phyloP scores from a whole-genome alignment of 1,284 basidiomycete genomes.

The Mycena sp. region DNA sequence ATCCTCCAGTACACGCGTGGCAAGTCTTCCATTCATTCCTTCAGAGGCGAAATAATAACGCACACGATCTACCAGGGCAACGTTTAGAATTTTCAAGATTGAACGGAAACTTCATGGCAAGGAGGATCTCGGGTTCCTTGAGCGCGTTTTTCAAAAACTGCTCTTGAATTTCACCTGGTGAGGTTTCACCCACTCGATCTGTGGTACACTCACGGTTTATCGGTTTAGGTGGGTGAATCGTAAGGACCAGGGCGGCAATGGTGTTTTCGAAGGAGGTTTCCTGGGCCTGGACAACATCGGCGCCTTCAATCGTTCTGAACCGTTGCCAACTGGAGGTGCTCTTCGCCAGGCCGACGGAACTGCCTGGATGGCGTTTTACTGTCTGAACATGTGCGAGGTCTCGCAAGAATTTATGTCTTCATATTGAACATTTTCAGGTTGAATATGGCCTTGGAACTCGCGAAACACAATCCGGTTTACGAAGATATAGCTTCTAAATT shows the following conservation, averaged over 20 bases:
- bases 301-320: conserved; percentile 97
- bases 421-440: conserved; percentile 63
- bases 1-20: conserved; percentile 98
- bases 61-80: conserved; percentile 68
- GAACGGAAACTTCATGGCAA: conserved; percentile 94
- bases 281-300: conserved; percentile 98
- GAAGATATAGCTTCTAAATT: conserved; percentile 99
- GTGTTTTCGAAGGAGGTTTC: conserved; percentile 98
- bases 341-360: conserved; percentile 98
- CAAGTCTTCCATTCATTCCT: conserved; percentile 41
- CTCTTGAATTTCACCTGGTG: conserved; percentile 97
- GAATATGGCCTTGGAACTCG: conserved; percentile 96
- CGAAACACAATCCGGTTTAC: conserved; percentile 97
- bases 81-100: conserved; percentile 97
- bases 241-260: conserved; percentile 94
- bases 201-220: background rate
- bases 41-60: background rate
- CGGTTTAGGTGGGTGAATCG: conserved; percentile 94
- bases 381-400: conserved; percentile 84
- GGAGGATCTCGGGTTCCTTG: conserved; percentile 93
- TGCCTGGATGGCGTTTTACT: conserved; percentile 99
- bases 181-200: conserved; percentile 30
- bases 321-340: conserved; percentile 90
- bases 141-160: conserved; percentile 98
- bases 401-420: conserved; percentile 1